phyloP scores from a whole-genome alignment of 495 filamentous ascomycete species.

The Cenococcum geophilum region DNA sequence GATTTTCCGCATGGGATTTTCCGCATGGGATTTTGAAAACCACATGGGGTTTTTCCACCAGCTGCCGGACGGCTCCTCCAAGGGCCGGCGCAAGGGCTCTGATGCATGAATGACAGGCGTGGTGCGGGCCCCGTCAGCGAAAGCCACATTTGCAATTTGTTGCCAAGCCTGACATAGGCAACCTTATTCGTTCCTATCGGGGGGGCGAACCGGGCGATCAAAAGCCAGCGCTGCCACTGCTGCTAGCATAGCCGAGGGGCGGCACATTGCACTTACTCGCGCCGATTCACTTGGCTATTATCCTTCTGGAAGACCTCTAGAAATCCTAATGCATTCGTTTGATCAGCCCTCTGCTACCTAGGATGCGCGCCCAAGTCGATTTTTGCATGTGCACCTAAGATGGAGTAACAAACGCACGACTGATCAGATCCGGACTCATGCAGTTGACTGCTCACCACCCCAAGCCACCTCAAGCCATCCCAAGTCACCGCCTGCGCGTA shows the following conservation, averaged over 20 bases:
- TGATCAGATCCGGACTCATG: background rate
- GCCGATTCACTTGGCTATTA: constrained; percentile 27
- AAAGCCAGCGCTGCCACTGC: too few species aligned
- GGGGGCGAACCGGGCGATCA: constrained; percentile 11
- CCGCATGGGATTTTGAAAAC: too few species aligned
- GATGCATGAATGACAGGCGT: constrained; percentile 23
- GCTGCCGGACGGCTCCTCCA: too few species aligned
- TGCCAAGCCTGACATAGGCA: constrained; percentile 10
- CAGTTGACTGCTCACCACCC: background rate
- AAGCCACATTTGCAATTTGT: constrained; percentile 23
- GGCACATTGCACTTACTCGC: constrained; percentile 1
- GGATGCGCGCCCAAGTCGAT: constrained; percentile 13
- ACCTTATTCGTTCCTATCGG: constrained; percentile 19
- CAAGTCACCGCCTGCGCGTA: background rate
- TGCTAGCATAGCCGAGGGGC: background rate
- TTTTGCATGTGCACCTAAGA: background rate
- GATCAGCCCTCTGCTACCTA: constrained; percentile 18
- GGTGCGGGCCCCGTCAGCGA: constrained; percentile 27
- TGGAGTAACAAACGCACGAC: constrained; percentile 6
- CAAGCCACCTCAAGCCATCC: background rate
- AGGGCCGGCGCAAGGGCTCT: background rate
- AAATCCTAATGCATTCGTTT: constrained; percentile 26
- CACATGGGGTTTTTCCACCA: too few species aligned
- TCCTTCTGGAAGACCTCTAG: constrained; percentile 30
- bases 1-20: too few species aligned